Base-by-base conservation (phyloP, 257 asterid genomes). In the Ophiorrhiza pumila region DNA sequence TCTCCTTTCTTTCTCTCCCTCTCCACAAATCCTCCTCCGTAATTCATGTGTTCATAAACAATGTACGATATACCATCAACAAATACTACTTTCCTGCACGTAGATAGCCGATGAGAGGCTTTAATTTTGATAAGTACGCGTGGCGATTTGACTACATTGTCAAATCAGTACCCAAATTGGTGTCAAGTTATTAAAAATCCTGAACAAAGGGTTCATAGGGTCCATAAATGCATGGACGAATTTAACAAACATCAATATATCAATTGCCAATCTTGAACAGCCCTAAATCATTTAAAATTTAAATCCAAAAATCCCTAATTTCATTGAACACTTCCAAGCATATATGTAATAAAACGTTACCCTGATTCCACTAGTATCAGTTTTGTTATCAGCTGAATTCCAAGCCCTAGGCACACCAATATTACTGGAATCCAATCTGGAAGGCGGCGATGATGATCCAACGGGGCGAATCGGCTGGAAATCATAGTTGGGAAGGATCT, bases 401-500 rank as follows among this genome's bases (percentile, higher is more conserved):
- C 96, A 84, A 65, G 84, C 70, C 76, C 84, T 76, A 69, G 74
- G 55, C 14, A 77, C 79, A 59, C 78, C 89, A 8, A 78, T 86
- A 35, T 75, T 79, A 55, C 82, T 83, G 31, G 97, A 82, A 74
- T 81, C 96, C 64, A 85, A 69, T 34, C 83, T 83, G 15, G 83
- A 64, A 69, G 81, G 74, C 23, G 87, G 71, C 4, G 92, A 81
- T 18, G 96, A 82, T 22, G 87, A 75, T 4, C 71, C 84, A 7
- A 78, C 20, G 53, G 93, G 91, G 29, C 92, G 92, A 84, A 91
- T 88, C 76, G 96, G 92, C 87, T 86, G 87, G 77, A 93, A 93
- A 79, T 91, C 96, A 72, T 87, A 89, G 78, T 89, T 91, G n/a
- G 96, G 89, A 64, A 85, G 83, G 76, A 91, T 85, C 76, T 87